These are phyloP conservation scores for Echeveria elegans DNA, from an alignment of 164 flowering plant genomes.

Conservation along the genomic window DNA sequence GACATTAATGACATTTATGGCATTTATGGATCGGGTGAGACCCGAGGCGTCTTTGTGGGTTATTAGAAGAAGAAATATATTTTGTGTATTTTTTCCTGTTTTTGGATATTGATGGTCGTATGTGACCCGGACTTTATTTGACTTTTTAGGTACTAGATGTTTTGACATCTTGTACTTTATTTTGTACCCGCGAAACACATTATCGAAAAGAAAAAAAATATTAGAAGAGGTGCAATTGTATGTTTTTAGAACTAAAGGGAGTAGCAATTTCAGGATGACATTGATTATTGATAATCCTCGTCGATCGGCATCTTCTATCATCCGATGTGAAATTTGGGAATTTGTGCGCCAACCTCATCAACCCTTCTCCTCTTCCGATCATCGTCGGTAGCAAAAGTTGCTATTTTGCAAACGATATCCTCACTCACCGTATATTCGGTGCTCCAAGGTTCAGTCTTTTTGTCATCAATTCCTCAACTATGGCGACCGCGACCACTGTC, in stretches of 20 bases:
- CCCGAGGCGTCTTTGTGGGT: no score
- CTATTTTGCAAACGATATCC: background rate
- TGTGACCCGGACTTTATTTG: no score
- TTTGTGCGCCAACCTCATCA: background rate
- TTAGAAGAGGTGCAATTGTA: background rate
- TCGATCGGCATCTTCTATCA: background rate
- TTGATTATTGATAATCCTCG: background rate
- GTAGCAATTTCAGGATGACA: background rate
- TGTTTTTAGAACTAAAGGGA: background rate
- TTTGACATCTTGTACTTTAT: no score
- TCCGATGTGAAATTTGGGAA: background rate
- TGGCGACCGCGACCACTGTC: constrained; percentile 36
- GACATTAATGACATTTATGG: no score
- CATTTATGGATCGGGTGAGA: no score
- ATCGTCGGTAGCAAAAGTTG: background rate
- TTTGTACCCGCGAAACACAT: background rate
- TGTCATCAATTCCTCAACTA: constrained; percentile 19
- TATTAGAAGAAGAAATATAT: no score
- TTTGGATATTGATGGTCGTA: no score
- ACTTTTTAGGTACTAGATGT: no score
- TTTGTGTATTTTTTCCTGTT: no score
- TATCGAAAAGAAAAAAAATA: no score
- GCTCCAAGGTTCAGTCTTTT: no score
- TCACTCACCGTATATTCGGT: background rate
- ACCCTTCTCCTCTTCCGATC: background rate